Percentiles rank a stretch among this genome's conserved stretches.
phyloP scores from a whole-genome alignment of 192 early-diverging fungal genomes.

The Paraglomus occultum region DNA sequence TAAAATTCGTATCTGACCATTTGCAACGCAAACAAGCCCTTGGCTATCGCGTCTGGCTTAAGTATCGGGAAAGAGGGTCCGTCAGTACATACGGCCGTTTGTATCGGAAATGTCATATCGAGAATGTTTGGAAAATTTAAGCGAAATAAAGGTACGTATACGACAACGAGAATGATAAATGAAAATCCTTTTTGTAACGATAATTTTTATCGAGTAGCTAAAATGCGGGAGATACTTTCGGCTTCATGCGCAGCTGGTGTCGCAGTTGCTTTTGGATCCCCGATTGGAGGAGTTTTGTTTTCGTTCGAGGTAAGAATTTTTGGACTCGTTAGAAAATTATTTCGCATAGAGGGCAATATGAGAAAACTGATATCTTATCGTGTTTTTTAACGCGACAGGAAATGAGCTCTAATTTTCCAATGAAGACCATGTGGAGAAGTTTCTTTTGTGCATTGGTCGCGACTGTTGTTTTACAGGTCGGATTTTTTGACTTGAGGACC shows the following conservation, averaged over 20 bases:
- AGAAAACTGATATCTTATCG: not conserved
- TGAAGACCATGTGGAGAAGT: conserved; percentile 92
- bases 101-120: conserved; percentile 85
- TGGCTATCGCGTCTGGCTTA: conserved; percentile 87
- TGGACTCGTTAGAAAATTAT: not conserved
- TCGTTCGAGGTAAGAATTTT: conserved; percentile 45
- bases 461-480: conserved; percentile 80
- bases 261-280: conserved; percentile 95
- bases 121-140: conserved; percentile 77
- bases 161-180: not conserved
- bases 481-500: not conserved
- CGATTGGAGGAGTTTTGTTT: conserved; percentile 84
- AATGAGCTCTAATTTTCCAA: conserved; percentile 92
- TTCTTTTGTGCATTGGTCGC: conserved; percentile 98
- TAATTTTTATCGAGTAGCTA: conserved; percentile 43
- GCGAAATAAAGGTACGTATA: conserved; percentile 64
- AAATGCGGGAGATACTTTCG: conserved; percentile 79
- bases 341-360: not conserved
- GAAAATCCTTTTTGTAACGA: too few relatives aligned
- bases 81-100: conserved; percentile 93
- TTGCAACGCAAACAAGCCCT: conserved; percentile 38
- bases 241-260: conserved; percentile 94
- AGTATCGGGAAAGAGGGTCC: conserved; percentile 95
- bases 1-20: not conserved
- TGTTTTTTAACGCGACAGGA: conserved; percentile 69